A percentile compares a stretch with the other conserved stretches of the same genome.
Evolutionary conservation across 345 rosid genomes (phyloP).

Genomic region (Turnera subulata): DNA sequence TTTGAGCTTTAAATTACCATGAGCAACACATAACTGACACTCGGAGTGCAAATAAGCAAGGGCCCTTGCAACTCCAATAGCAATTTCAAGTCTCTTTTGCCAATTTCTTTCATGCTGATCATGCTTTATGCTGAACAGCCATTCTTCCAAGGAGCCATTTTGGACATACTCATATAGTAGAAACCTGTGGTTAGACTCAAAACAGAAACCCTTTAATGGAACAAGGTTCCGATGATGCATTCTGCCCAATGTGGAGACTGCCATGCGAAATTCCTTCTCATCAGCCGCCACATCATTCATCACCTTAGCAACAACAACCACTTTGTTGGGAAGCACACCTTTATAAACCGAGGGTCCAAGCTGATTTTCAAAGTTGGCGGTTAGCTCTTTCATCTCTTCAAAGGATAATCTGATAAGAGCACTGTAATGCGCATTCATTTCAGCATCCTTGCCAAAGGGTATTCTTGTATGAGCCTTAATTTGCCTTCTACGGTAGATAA

Average conservation of each 20-base stretch:
- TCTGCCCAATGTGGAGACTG: conserved; percentile 30
- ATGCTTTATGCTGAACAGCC: conserved; percentile 18
- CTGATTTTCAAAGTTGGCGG: conserved; percentile 15
- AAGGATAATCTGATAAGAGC: conserved; percentile 25
- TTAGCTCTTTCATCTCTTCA: conserved; percentile 28
- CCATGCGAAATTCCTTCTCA: conserved; percentile 29
- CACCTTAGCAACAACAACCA: conserved; percentile 23
- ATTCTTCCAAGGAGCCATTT: conserved; percentile 31
- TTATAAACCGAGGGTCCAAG: conserved; percentile 30
- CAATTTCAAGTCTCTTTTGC: conserved; percentile 35
- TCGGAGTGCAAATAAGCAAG: conserved; percentile 37
- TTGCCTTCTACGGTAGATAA: conserved; percentile 19
- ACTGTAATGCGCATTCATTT: conserved; percentile 22
- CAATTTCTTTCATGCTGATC: conserved; percentile 16
- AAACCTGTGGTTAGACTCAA: conserved; percentile 20
- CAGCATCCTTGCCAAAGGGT: conserved; percentile 26
- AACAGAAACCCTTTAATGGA: conserved; percentile 33
- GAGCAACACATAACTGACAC: conserved; percentile 28
- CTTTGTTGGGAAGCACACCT: conserved; percentile 23
- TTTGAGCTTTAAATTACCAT: conserved; percentile 36
- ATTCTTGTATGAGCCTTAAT: conserved; percentile 18
- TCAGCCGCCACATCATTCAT: conserved; percentile 9
- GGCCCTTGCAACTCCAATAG: conserved; percentile 36
- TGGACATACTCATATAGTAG: conserved; percentile 21
- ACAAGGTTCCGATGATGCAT: conserved; percentile 39